Evolutionary conservation across 179 eudicot genomes (phyloP), one percentile per base, ranked within the genome.

Genomic region (Camellia oleifera): DNA sequence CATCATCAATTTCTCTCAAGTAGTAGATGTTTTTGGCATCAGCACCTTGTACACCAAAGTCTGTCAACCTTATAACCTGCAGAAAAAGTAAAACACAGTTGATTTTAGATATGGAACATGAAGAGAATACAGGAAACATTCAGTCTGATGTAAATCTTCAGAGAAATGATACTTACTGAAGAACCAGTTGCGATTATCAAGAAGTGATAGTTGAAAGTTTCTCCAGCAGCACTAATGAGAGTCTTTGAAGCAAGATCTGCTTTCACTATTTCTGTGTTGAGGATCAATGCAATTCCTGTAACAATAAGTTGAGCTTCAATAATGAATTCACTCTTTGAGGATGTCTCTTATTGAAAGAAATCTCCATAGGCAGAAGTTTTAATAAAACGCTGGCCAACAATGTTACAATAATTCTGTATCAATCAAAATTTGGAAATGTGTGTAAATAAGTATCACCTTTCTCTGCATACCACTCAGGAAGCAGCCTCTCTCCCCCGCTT

Each of bases 151-250:
- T 52, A 68, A 46, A 58, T 79, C 77, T 26, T 77, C 3, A 26
- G 4, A 23, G 71, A 66, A 15, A 72, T 18, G 50, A 68, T 60
- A 85, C 92, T 86, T 81, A 96, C 99, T 44, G 90, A 83, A 67
- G 99, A 94, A 81, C 99, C 99, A 82, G 99, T 96, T 45, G 98
- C 99, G 58, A 96, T 89, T 80, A 96, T 69, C 89, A 96, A 81
- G 66, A 74, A 78, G 52, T 90, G 84, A 75, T 88, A 96, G 45
- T 88, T 89, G 79, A 91, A 94, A 69, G 88, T 77, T 73, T 88
- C 92, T 50, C 98, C 97, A 69, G 93, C 89, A 53, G 95, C 92
- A 89, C 99, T 94, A 73, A 86, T 78, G 62, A 96, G 97, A 72
- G 95, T 84, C 88, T 92, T 96, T 58, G 97, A 86, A 83, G 92